Evolutionary conservation across 176 grass and related monocot genomes (phyloP), one percentile per base, ranked within the genome.

Genomic region (Carex parvula): DNA sequence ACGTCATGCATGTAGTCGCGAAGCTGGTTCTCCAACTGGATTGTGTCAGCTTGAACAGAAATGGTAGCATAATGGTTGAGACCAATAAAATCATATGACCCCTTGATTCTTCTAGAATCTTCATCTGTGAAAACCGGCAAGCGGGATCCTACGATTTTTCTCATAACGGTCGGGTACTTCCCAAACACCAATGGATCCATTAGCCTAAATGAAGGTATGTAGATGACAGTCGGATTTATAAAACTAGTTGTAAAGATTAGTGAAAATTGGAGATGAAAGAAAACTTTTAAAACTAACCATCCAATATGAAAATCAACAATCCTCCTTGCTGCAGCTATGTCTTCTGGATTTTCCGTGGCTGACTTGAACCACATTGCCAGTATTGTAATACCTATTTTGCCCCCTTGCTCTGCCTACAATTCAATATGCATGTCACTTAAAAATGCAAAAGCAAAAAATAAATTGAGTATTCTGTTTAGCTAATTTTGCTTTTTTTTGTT

Each of bases 241-340:
- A 8, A 30, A 53, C 20, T 76, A 54, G 8, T 77, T 77, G 4
- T 18, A 88, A 26, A 44, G 50, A 57, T 9, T 37, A 65, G 1
- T 11, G 0, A 77, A 70, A 57, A 73, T 50, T 17, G 57, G 8
- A 80, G 1, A 59, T 39, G 42, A 46, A 29, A 70, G 32, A 52
- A 56, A 56, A 58, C 0, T n/a, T 21, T 8, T 61, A 48, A 18
- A n/a, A 79, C 90, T 57, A 35, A 94, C 94, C 90, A 94, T 85
- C 94, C 92, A 14, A 94, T 68, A 32, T 92, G 92, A 59, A 97
- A 97, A 30, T 94, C 92, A 6, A 91, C 82, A 41, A 87, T 87
- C 85, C 92, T 89, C 13, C 15, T 71, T 54, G 90, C 88, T 8
- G 94, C 92, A 48, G 85, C 85, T 61, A 81, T 84, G 16, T 94